These are phyloP conservation scores for Rheum nobile DNA, from an alignment of 148 eudicot species.

Conservation along the genomic window DNA sequence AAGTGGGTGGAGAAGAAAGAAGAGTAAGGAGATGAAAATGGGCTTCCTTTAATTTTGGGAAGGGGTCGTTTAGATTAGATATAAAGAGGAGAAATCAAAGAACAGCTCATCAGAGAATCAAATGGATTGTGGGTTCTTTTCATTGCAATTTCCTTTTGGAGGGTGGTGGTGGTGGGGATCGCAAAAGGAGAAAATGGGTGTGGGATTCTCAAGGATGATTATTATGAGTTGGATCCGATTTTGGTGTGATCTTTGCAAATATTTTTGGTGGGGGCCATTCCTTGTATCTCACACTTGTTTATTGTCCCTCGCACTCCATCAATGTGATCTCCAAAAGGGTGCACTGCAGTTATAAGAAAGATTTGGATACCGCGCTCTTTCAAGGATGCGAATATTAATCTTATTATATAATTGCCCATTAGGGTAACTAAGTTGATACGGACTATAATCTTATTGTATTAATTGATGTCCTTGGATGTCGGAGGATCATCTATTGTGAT, in stretches of 20 bases:
- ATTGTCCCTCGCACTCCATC: neutral
- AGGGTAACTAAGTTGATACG: neutral
- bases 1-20: neutral
- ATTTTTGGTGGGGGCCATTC: neutral
- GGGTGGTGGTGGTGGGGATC: constrained; percentile 1
- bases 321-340: neutral
- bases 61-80: neutral
- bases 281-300: neutral
- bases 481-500: neutral
- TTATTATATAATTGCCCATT: neutral
- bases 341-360: neutral
- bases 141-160: neutral
- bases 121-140: constrained; percentile 2
- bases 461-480: neutral
- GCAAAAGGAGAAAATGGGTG: neutral
- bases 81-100: neutral
- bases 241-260: constrained; percentile 10
- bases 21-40: neutral
- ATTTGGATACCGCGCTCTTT: neutral
- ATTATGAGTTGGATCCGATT: neutral
- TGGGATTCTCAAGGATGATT: neutral
- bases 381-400: neutral
- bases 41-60: neutral
- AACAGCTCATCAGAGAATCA: neutral
- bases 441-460: neutral